A percentile compares a stretch with the other conserved stretches of the same genome.
Evolutionary conservation across 2,329 filamentous ascomycete genomes (phyloP).

Genomic region (Botrytis hyacinthi): DNA sequence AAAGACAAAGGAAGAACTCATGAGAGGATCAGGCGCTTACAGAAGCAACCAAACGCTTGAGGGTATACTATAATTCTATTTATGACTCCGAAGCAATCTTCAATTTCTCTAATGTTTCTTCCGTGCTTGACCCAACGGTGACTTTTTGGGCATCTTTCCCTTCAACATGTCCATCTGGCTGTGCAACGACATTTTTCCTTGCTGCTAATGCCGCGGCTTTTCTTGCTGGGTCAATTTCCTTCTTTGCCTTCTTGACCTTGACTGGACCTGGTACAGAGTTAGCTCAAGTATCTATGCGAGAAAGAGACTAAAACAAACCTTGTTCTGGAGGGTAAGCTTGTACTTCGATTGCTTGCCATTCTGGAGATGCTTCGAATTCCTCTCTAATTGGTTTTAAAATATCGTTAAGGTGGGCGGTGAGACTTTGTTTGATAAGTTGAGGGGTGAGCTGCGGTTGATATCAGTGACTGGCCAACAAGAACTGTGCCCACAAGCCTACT

Average conservation of each 20-base stretch:
- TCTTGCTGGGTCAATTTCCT: constrained; percentile 45
- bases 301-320: constrained; percentile 38
- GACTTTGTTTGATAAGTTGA: constrained; percentile 82
- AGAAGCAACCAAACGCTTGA: constrained; percentile 21
- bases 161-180: constrained; percentile 35
- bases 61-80: constrained; percentile 23
- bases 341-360: constrained; percentile 76
- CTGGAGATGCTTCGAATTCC: constrained; percentile 65
- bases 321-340: constrained; percentile 82
- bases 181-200: constrained; percentile 30
- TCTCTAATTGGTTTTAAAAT: constrained; percentile 76
- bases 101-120: constrained; percentile 35
- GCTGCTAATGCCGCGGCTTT: constrained; percentile 35
- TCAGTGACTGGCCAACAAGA: constrained; percentile 11
- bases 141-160: constrained; percentile 31
- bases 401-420: constrained; percentile 68
- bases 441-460: constrained; percentile 63
- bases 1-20: neutral
- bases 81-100: constrained; percentile 29
- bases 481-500: neutral
- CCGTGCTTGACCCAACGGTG: constrained; percentile 27
- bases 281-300: neutral
- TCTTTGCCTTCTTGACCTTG: constrained; percentile 71
- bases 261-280: constrained; percentile 44
- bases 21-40: constrained; percentile 1